phyloP scores from a whole-genome alignment of 345 rosid genomes.

The Dipteronia sinensis region DNA sequence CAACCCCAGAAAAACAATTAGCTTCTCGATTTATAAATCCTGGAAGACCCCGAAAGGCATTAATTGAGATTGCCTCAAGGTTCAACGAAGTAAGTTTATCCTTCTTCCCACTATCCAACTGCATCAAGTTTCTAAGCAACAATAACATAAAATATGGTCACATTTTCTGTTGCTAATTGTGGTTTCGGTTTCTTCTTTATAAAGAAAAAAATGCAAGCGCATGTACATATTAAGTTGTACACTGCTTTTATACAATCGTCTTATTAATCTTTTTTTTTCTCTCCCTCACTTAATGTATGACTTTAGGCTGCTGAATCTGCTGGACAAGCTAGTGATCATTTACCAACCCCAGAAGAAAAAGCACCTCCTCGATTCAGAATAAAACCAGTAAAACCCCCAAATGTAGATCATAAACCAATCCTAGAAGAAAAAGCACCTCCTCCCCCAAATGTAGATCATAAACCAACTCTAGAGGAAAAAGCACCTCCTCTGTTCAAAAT shows the following conservation, averaged over 20 bases:
- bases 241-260: not conserved
- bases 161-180: not conserved
- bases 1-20: not conserved
- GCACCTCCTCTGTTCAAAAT: not conserved
- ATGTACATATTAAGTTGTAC: not conserved
- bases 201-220: no score
- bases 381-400: not conserved
- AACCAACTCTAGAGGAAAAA: no score
- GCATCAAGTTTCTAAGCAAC: no score
- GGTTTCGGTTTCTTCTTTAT: not conserved
- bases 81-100: not conserved
- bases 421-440: not conserved
- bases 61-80: not conserved
- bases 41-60: not conserved
- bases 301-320: not conserved
- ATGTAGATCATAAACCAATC: not conserved
- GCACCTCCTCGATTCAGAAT: not conserved
- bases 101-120: not conserved
- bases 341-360: not conserved
- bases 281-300: not conserved
- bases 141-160: no score
- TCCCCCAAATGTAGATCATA: no score
- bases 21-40: not conserved
- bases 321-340: not conserved
- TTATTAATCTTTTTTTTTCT: not conserved